Conservation (phyloP, 345 rosid genomes). For the Barbarea vulgaris region DNA sequence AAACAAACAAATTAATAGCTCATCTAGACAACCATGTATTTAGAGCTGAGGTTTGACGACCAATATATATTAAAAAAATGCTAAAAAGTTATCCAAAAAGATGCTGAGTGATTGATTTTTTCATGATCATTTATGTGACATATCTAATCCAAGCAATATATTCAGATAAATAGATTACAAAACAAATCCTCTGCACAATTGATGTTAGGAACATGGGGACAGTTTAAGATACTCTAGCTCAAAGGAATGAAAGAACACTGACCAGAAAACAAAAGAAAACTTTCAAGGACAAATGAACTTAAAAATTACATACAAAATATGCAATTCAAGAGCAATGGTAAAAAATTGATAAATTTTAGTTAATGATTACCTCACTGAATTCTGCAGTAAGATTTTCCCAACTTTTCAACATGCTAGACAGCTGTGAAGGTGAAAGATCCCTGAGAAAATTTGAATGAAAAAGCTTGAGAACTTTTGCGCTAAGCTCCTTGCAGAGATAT, state of each 20-base stretch:
- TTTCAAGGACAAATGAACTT: background rate
- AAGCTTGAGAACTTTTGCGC: conserved; percentile 24
- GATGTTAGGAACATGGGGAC: conserved; percentile 8
- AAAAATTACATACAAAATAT: background rate
- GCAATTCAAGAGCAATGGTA: conserved; percentile 9
- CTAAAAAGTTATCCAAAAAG: background rate
- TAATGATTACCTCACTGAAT: conserved; percentile 56
- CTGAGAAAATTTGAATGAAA: conserved; percentile 50
- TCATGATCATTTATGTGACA: background rate
- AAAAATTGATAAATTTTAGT: background rate
- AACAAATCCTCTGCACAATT: conserved; percentile 6
- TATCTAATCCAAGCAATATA: background rate
- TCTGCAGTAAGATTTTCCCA: conserved; percentile 66
- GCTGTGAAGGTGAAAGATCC: conserved; percentile 66
- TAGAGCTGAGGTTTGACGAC: background rate
- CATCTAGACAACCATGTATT: conserved; percentile 2
- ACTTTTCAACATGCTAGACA: conserved; percentile 54
- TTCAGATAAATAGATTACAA: conserved; percentile 11
- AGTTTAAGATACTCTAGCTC: conserved; percentile 7
- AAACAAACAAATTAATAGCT: conserved; percentile 14
- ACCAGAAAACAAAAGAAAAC: background rate
- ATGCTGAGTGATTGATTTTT: background rate
- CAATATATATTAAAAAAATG: background rate
- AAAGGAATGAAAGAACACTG: conserved; percentile 22
- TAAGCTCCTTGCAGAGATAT: conserved; percentile 20